These are phyloP conservation scores for Sonneratia alba DNA, from an alignment of 345 rosid species.

Conservation along the genomic window DNA sequence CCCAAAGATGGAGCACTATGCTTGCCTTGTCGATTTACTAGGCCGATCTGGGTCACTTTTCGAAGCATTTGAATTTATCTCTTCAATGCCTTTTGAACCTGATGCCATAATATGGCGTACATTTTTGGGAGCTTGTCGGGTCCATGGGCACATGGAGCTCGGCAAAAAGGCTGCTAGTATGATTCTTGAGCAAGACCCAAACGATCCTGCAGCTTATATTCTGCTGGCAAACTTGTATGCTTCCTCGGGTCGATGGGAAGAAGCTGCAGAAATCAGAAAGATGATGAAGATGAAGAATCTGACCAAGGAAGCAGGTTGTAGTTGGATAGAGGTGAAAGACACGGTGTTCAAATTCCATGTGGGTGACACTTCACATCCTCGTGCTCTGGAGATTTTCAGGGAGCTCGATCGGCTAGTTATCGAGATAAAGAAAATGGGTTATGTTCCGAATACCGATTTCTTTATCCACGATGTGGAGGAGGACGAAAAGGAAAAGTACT, in stretches of 20 bases:
- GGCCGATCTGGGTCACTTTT: conserved; percentile 46
- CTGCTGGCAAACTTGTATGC: conserved; percentile 65
- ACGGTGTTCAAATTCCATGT: conserved; percentile 57
- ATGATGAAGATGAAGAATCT: conserved; percentile 50
- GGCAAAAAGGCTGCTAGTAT: conserved; percentile 49
- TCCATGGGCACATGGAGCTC: conserved; percentile 43
- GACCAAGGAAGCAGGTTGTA: conserved; percentile 67
- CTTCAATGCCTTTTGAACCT: conserved; percentile 41
- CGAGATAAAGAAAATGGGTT: conserved; percentile 49
- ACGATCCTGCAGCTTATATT: conserved; percentile 59
- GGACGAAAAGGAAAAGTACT: conserved; percentile 46
- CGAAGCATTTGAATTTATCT: conserved; percentile 52
- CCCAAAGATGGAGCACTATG: conserved; percentile 67
- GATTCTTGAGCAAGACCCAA: conserved; percentile 54
- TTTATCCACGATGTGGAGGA: conserved; percentile 66
- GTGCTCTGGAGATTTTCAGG: conserved; percentile 27
- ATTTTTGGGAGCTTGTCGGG: conserved; percentile 62
- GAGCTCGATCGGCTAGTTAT: conserved; percentile 35
- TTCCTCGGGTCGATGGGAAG: conserved; percentile 57
- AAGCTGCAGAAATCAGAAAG: conserved; percentile 41
- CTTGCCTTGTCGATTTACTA: conserved; percentile 74
- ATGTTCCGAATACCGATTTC: conserved; percentile 54
- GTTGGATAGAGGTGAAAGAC: conserved; percentile 68
- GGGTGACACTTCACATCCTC: conserved; percentile 59
- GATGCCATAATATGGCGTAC: conserved; percentile 61